Evolutionary conservation across 202 grass and related monocot species (phyloP).

Genomic region (Digitaria exilis): DNA sequence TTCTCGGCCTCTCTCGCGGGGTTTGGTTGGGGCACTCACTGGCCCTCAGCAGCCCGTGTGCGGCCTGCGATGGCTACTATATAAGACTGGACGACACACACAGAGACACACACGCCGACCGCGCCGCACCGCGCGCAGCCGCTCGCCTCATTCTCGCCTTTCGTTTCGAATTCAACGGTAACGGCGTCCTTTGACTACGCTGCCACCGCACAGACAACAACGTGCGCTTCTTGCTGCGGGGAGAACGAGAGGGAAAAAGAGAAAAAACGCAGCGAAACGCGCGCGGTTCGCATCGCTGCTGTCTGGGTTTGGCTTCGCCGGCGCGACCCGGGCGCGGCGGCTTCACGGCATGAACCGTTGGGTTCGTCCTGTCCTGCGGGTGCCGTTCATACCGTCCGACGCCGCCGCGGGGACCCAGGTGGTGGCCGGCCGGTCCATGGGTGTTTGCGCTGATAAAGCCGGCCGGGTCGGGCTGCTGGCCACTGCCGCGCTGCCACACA

Average conservation of each 20-base stretch:
- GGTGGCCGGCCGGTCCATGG: neutral
- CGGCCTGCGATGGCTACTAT: slow-evolving; percentile 32
- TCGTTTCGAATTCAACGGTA: slow-evolving; percentile 21
- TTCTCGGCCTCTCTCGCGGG: neutral
- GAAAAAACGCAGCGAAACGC: too few species aligned
- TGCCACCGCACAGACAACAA: neutral
- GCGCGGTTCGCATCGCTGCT: neutral
- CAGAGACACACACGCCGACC: neutral
- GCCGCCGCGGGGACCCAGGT: too few species aligned
- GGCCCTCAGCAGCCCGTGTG: neutral
- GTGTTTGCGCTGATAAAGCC: neutral
- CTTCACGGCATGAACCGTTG: neutral
- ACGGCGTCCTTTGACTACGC: slow-evolving; percentile 10
- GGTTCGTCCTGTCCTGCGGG: neutral
- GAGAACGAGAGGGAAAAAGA: neutral
- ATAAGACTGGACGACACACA: too few species aligned
- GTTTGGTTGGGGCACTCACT: neutral
- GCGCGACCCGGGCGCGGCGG: neutral
- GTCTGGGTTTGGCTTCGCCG: neutral
- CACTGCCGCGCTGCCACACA: slow-evolving; percentile 6
- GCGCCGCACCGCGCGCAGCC: neutral
- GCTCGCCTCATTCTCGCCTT: neutral
- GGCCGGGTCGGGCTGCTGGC: neutral
- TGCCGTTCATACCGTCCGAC: neutral
- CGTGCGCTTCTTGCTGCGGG: slow-evolving; percentile 29